Conservation (phyloP, 73 alveolate genomes). For the Symbiodinium pilosum region DNA sequence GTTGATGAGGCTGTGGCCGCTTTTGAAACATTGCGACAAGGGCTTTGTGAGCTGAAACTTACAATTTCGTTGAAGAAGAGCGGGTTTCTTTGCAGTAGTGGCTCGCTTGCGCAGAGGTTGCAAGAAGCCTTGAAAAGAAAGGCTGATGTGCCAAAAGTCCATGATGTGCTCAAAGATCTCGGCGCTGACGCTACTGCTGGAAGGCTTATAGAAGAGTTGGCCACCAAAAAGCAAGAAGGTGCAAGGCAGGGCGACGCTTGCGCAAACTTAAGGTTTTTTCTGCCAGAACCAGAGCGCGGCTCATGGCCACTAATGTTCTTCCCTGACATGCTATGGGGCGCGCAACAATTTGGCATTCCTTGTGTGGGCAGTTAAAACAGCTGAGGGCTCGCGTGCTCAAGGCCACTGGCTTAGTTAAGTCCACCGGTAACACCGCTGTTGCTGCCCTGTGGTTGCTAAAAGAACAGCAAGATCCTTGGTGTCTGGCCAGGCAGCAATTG, state of each 20-base stretch:
- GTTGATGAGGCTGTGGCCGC: neutral
- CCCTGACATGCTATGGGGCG: neutral
- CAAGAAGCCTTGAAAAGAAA: neutral
- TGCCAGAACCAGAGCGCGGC: neutral
- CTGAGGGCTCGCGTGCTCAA: neutral
- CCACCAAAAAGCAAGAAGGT: neutral
- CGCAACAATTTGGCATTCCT: neutral
- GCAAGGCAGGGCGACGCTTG: neutral
- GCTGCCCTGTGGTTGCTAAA: neutral
- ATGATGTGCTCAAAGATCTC: neutral
- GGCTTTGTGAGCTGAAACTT: neutral
- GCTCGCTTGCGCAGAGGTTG: neutral
- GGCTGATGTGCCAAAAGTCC: neutral
- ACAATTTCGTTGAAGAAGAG: neutral
- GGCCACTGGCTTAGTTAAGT: neutral
- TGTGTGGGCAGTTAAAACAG: neutral
- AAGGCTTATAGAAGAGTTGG: neutral
- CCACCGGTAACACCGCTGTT: neutral
- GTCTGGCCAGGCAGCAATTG: neutral
- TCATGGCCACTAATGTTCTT: neutral
- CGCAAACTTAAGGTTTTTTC: neutral
- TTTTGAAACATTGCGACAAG: neutral
- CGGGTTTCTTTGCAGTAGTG: neutral
- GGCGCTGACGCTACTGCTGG: neutral
- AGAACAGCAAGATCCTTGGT: neutral